Evolutionary conservation across 495 filamentous ascomycete genomes (phyloP).

Genomic region (Aspergillus olivimuriae): DNA sequence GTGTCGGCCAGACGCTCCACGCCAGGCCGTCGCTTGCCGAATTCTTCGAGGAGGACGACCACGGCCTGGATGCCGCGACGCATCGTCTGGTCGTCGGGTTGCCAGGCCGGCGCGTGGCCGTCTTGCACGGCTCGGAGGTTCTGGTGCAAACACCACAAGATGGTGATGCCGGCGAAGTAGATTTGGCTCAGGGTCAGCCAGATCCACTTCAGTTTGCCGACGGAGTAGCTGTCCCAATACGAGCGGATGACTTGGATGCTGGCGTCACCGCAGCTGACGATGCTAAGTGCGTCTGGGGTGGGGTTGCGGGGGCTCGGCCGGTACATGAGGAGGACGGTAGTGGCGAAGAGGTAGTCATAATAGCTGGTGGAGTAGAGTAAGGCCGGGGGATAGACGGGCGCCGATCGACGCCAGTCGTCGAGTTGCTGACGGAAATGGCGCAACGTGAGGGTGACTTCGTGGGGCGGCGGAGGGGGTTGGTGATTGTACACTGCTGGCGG

Average conservation of each 20-base stretch:
- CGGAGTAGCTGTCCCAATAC: constrained; percentile 44
- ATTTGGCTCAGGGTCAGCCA: constrained; percentile 49
- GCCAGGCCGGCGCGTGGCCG: constrained; percentile 30
- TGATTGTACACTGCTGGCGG: constrained; percentile 36
- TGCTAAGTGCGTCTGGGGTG: constrained; percentile 34
- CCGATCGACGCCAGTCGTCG: constrained; percentile 38
- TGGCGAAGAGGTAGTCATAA: constrained; percentile 47
- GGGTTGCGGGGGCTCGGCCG: constrained; percentile 45
- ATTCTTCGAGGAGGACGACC: constrained; percentile 43
- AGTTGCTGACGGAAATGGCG: constrained; percentile 42
- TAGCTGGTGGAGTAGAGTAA: constrained; percentile 44
- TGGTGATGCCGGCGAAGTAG: constrained; percentile 45
- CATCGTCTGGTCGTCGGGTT: constrained; percentile 41
- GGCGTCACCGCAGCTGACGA: constrained; percentile 44
- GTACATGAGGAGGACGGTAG: constrained; percentile 45
- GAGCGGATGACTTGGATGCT: constrained; percentile 44
- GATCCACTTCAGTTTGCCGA: constrained; percentile 48
- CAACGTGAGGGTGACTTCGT: constrained; percentile 29
- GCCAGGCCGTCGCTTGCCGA: constrained; percentile 42
- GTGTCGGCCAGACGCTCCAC: constrained; percentile 41
- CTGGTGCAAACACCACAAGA: constrained; percentile 43
- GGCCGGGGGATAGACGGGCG: constrained; percentile 34
- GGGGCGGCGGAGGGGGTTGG: constrained; percentile 27
- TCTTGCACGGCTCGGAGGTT: constrained; percentile 41
- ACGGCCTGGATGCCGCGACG: constrained; percentile 41